Conservation (phyloP, 2,329 filamentous ascomycete species). For the Ambrosiella cleistominuta region DNA sequence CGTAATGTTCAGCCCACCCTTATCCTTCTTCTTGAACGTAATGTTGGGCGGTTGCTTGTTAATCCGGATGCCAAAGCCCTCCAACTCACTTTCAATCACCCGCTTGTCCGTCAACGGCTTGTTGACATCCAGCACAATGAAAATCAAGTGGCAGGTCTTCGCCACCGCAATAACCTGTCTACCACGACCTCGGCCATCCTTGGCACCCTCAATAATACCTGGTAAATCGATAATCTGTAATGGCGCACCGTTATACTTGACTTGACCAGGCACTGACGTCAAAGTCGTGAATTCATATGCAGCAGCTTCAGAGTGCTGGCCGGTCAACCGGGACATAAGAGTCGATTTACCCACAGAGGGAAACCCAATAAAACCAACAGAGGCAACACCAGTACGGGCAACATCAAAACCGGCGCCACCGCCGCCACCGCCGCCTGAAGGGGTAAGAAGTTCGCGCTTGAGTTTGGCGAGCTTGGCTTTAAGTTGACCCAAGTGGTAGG, state of each 20-base stretch:
- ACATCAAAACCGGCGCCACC: slow-evolving; percentile 89
- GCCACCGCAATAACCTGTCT: slow-evolving; percentile 96
- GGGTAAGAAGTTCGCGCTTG: slow-evolving; percentile 86
- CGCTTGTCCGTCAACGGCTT: slow-evolving; percentile 95
- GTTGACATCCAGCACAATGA: slow-evolving; percentile 96
- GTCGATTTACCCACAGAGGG: slow-evolving; percentile 98
- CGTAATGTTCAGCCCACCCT: slow-evolving; percentile 92
- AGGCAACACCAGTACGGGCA: slow-evolving; percentile 89
- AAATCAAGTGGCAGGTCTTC: slow-evolving; percentile 96
- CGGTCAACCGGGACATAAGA: slow-evolving; percentile 83
- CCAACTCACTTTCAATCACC: slow-evolving; percentile 84
- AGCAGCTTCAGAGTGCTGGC: slow-evolving; percentile 90
- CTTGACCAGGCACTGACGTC: slow-evolving; percentile 91
- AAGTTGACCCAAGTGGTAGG: slow-evolving; percentile 83
- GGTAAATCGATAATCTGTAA: slow-evolving; percentile 97
- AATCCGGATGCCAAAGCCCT: slow-evolving; percentile 93
- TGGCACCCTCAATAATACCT: slow-evolving; percentile 96
- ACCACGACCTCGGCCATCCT: slow-evolving; percentile 94
- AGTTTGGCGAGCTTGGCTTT: slow-evolving; percentile 98
- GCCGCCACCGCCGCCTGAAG: slow-evolving; percentile 65
- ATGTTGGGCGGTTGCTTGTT: slow-evolving; percentile 97
- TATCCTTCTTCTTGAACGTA: slow-evolving; percentile 99
- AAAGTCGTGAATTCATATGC: slow-evolving; percentile 98
- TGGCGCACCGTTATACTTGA: slow-evolving; percentile 89
- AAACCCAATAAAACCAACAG: slow-evolving; percentile 94